Percentiles rank a stretch among this genome's conserved stretches.
Evolutionary conservation across 371 early-diverging fungal genomes (phyloP).

Genomic region (Furculomyces boomerangus): DNA sequence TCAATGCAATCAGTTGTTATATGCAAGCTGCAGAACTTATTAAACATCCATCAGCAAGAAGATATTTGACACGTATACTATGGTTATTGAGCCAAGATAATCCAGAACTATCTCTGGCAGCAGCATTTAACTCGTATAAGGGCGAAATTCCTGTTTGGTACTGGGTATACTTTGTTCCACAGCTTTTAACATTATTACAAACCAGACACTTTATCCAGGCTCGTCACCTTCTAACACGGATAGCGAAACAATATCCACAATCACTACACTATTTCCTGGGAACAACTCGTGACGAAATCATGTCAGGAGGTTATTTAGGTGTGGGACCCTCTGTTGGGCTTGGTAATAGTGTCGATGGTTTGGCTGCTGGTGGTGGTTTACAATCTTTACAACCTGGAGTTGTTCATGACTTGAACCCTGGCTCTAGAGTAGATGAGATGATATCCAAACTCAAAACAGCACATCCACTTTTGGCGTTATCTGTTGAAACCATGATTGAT

Average conservation of each 20-base stretch:
- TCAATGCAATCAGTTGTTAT: conserved; percentile 89
- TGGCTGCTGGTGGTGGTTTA: conserved; percentile 12
- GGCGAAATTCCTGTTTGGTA: conserved; percentile 87
- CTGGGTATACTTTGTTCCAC: conserved; percentile 96
- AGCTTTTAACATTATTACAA: conserved; percentile 66
- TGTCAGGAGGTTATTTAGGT: neutral
- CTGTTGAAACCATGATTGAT: conserved; percentile 96
- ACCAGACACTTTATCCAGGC: conserved; percentile 42
- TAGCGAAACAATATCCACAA: conserved; percentile 93
- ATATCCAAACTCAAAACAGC: conserved; percentile 93
- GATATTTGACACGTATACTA: conserved; percentile 76
- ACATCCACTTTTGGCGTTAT: conserved; percentile 78
- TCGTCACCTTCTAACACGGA: conserved; percentile 61
- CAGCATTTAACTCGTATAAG: conserved; percentile 74
- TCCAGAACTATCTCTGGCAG: conserved; percentile 46
- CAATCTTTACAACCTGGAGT: conserved; percentile 32
- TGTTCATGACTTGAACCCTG: neutral
- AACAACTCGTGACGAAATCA: conserved; percentile 72
- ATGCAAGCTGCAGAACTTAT: conserved; percentile 85
- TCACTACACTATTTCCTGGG: conserved; percentile 87
- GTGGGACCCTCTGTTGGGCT: neutral
- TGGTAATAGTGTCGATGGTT: conserved; percentile 3
- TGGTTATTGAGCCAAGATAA: conserved; percentile 90
- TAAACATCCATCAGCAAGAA: conserved; percentile 71
- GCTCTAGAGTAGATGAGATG: conserved; percentile 62